Conservation (phyloP, 2,329 filamentous ascomycete species). For the Calonectria pteridis region DNA sequence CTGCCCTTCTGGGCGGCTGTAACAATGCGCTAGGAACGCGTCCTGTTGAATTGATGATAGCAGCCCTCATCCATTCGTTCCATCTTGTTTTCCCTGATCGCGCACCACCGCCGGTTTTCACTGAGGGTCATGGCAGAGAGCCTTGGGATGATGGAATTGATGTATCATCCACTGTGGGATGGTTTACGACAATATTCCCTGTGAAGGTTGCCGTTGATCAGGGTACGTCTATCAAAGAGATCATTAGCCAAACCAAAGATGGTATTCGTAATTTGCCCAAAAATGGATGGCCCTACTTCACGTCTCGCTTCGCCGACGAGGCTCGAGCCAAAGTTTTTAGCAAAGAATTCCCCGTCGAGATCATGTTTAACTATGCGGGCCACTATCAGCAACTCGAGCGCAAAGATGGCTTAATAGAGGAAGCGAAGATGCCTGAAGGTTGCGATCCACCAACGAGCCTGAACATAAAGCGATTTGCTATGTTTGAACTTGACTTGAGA, state of each 20-base stretch:
- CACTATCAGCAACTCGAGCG: conserved; percentile 21
- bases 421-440: not conserved
- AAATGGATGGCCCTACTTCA: conserved; percentile 39
- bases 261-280: conserved; percentile 23
- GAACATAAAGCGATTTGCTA: not conserved
- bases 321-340: conserved; percentile 43
- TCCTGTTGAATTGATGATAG: conserved; percentile 28
- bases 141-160: conserved; percentile 47
- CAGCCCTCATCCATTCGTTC: conserved; percentile 22
- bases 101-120: conserved; percentile 49
- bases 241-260: conserved; percentile 37
- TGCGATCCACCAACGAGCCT: not conserved
- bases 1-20: conserved; percentile 13
- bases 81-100: conserved; percentile 49
- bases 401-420: conserved; percentile 2
- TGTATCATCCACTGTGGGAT: conserved; percentile 54
- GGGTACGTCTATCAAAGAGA: not conserved
- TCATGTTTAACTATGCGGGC: conserved; percentile 29
- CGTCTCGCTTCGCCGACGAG: conserved; percentile 27
- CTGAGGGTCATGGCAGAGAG: conserved; percentile 57
- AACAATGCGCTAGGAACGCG: conserved; percentile 19
- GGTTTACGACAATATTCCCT: conserved; percentile 51
- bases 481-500: not conserved
- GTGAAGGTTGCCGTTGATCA: conserved; percentile 16
- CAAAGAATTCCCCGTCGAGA: conserved; percentile 49